Conservation (phyloP, 768 basidiomycete species). For the Mycena alexandri region DNA sequence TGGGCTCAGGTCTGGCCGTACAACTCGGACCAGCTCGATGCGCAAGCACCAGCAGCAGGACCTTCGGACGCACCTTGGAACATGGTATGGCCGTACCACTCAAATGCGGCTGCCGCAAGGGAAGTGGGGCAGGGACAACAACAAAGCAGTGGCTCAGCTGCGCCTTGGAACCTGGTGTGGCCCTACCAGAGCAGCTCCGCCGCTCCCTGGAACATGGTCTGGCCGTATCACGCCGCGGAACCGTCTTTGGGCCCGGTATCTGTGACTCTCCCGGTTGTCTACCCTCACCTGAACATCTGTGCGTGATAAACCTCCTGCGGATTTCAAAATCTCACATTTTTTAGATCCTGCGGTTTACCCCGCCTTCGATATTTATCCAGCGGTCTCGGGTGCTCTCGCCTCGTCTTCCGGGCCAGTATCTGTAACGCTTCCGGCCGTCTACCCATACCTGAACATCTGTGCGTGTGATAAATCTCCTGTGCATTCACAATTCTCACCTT, state of each 20-base stretch:
- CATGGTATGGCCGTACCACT: constrained; percentile 35
- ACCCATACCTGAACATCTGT: constrained; percentile 26
- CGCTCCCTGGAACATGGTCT: constrained; percentile 29
- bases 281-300: constrained; percentile 25
- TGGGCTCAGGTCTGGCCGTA: constrained; percentile 54
- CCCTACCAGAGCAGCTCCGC: constrained; percentile 19
- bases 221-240: constrained; percentile 30
- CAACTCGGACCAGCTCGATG: neutral
- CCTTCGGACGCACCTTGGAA: constrained; percentile 16
- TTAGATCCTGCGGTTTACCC: constrained; percentile 50
- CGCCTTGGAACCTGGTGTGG: constrained; percentile 38
- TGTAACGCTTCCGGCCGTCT: constrained; percentile 32
- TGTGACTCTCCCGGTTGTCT: constrained; percentile 32
- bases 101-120: too few species aligned
- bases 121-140: too few species aligned
- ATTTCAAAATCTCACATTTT: neutral
- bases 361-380: constrained; percentile 49
- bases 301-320: neutral
- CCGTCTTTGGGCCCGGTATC: constrained; percentile 15
- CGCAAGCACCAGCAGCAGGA: neutral
- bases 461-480: neutral
- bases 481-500: neutral
- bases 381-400: constrained; percentile 14
- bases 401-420: constrained; percentile 15
- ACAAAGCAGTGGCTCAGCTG: neutral